A percentile compares a stretch with the other conserved stretches of the same genome.
Conservation (phyloP, 371 early-diverging fungal genomes). For the Entomophthora muscae region DNA sequence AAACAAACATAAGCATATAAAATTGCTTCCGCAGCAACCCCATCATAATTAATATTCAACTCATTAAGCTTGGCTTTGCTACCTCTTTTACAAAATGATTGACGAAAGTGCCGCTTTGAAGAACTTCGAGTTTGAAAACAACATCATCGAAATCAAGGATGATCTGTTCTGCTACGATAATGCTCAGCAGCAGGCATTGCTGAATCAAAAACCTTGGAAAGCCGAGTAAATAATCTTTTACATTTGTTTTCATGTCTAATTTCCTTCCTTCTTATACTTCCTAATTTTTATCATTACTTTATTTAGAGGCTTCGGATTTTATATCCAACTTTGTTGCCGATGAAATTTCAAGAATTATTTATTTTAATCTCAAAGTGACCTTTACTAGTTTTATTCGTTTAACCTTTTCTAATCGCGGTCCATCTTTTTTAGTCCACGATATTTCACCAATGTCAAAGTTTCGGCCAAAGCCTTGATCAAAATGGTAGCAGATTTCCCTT, state of each 20-base stretch:
- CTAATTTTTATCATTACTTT: too few species aligned
- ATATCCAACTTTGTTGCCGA: too few species aligned
- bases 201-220: slow-evolving; percentile 8
- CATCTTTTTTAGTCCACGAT: slow-evolving; percentile 53
- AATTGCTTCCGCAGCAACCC: too few species aligned
- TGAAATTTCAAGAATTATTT: too few species aligned
- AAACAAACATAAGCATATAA: too few species aligned
- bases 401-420: slow-evolving; percentile 11
- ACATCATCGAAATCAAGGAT: background rate
- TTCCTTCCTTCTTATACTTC: background rate
- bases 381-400: background rate
- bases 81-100: too few species aligned
- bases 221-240: slow-evolving; percentile 6
- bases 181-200: background rate
- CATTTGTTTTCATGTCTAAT: slow-evolving; percentile 1
- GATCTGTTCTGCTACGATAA: slow-evolving; percentile 1
- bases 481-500: slow-evolving; percentile 43
- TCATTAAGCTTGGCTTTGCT: too few species aligned
- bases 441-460: slow-evolving; percentile 81
- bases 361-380: background rate
- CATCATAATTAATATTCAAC: too few species aligned
- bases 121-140: slow-evolving; percentile 1
- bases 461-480: slow-evolving; percentile 92
- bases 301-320: too few species aligned
- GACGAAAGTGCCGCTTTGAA: too few species aligned